phyloP scores from a whole-genome alignment of 495 filamentous ascomycete species.

The Baudoinia panamericana region DNA sequence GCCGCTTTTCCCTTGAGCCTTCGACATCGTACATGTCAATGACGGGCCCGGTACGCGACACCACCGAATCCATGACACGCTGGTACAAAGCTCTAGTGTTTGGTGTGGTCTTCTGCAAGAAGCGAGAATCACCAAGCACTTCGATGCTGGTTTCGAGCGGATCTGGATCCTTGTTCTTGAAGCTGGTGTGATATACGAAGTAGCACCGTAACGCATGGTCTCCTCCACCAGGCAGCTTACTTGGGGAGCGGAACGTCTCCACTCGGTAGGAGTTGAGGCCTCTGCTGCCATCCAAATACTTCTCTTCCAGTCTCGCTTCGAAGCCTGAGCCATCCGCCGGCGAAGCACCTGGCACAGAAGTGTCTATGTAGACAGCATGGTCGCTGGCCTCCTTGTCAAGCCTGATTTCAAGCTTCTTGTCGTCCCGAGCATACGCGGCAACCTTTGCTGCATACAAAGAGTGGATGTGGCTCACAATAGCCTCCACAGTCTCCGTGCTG shows the following conservation, averaged over 20 bases:
- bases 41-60: constrained; percentile 73
- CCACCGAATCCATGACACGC: constrained; percentile 75
- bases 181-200: constrained; percentile 93
- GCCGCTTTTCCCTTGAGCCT: constrained; percentile 71
- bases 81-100: constrained; percentile 95
- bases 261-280: constrained; percentile 68
- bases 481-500: constrained; percentile 74
- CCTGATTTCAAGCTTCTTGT: constrained; percentile 85
- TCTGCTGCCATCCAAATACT: constrained; percentile 69
- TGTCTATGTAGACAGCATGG: constrained; percentile 98
- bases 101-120: constrained; percentile 85
- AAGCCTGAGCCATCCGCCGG: constrained; percentile 67
- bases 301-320: constrained; percentile 85
- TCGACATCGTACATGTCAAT: constrained; percentile 98
- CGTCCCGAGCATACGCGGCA: constrained; percentile 83
- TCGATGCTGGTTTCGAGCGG: constrained; percentile 78
- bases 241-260: constrained; percentile 84
- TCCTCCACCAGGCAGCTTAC: constrained; percentile 51
- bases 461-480: constrained; percentile 84
- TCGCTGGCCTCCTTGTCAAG: constrained; percentile 89
- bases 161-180: constrained; percentile 56
- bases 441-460: constrained; percentile 96
- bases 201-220: constrained; percentile 84
- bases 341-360: constrained; percentile 73
- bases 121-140: constrained; percentile 82